Base-by-base conservation (phyloP, 169 alveolate genomes). In the Theileria parva region DNA sequence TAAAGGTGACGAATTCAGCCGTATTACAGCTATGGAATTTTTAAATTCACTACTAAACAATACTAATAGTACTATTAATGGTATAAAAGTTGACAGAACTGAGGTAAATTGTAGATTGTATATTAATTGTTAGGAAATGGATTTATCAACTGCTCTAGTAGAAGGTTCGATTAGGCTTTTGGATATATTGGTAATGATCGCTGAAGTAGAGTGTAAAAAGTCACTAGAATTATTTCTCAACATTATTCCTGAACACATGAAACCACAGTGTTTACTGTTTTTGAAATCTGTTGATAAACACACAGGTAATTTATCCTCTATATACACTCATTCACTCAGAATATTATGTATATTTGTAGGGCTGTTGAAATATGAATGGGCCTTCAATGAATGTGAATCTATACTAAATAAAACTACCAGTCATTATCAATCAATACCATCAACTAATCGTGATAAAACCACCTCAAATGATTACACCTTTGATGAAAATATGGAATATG, bases 291-390 rank as follows among this genome's bases (percentile, higher is more conserved):
- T 83, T 19, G 87, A 85, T 23, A 11, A 34, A 9, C 30, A 37
- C 1, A 85, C 91, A 51, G 86, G 86, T 79, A 69, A 2, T 8
- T 23, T 7, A 12, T 12, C 19, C 60, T 23, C 21, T 63, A 74
- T 9, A 51, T 30, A 2, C 15, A 37, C 55, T 23, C 3, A 72
- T 21, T 48, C n/a, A n/a, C n/a, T n/a, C n/a, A n/a, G n/a, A n/a
- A 25, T 61, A 9, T 13, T 12, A 8, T 13, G 9, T 21, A 2
- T 50, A 13, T 39, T n/a, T n/a, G n/a, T n/a, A 79, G 91, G 91
- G 17, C 23, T 85, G 37, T 34, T 85, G 61, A 73, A n/a, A 55
- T 77, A 71, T 28, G 74, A 55, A 9, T 85, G 91, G 91, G 91
- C 75, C 11, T 78, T 57, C 64, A 44, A 57, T 15, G 81, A 83